These are phyloP conservation scores for Raphanus sativus DNA, from an alignment of 345 rosid genomes.

Conservation along the genomic window DNA sequence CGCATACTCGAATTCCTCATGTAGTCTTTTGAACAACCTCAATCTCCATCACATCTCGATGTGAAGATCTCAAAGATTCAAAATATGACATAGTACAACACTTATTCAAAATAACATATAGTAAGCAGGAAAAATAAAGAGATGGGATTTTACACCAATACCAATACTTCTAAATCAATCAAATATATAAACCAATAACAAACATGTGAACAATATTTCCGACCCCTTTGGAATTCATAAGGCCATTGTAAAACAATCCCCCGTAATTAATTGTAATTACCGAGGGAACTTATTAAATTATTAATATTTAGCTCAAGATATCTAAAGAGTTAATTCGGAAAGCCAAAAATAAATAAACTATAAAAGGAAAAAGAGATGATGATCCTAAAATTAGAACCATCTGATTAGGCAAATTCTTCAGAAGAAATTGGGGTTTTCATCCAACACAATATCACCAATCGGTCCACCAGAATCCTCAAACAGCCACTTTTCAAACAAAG, in stretches of 20 bases:
- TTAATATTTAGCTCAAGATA: slow-evolving; percentile 20
- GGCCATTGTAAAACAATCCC: background rate
- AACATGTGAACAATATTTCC: slow-evolving; percentile 12
- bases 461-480: slow-evolving; percentile 58
- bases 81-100: background rate
- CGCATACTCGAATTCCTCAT: too few species aligned
- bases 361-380: slow-evolving; percentile 21
- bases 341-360: slow-evolving; percentile 3
- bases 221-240: slow-evolving; percentile 1
- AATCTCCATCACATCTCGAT: too few species aligned
- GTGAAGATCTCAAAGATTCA: background rate
- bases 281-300: slow-evolving; percentile 22
- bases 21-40: too few species aligned
- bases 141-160: slow-evolving; percentile 9
- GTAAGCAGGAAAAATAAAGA: slow-evolving; percentile 2
- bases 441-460: slow-evolving; percentile 47
- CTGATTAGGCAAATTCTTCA: slow-evolving; percentile 31
- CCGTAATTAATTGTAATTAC: background rate
- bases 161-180: background rate
- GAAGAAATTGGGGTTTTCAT: slow-evolving; percentile 49
- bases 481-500: slow-evolving; percentile 72
- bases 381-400: slow-evolving; percentile 25
- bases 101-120: background rate
- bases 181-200: background rate
- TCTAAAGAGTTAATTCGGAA: slow-evolving; percentile 23